A percentile compares a stretch with the other conserved stretches of the same genome.
phyloP scores from a whole-genome alignment of 176 grass and related monocot genomes.

The Echinochloa phyllopogon region DNA sequence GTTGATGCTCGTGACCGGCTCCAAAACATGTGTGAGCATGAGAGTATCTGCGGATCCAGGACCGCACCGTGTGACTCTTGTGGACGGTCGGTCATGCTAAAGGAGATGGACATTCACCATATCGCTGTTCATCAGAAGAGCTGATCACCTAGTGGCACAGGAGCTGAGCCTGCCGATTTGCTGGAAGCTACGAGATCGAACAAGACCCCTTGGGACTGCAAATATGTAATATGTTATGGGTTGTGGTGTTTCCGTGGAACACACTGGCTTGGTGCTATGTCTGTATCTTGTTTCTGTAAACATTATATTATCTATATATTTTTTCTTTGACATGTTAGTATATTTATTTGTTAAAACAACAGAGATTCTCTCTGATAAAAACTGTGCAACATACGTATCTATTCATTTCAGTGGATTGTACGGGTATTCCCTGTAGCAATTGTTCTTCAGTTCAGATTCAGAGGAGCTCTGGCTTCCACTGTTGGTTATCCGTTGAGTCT shows the following conservation, averaged over 20 bases:
- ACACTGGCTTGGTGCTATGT: conserved; percentile 8
- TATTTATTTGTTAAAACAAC: not conserved
- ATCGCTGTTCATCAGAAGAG: conserved; percentile 93
- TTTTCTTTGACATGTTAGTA: not conserved
- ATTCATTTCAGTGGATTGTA: not conserved
- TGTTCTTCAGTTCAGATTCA: not conserved
- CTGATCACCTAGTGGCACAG: conserved; percentile 39
- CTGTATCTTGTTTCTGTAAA: conserved; percentile 18
- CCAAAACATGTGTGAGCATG: conserved; percentile 78
- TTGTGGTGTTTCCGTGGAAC: conserved; percentile 13
- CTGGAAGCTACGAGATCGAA: not conserved
- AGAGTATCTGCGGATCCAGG: conserved; percentile 93
- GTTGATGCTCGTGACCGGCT: conserved; percentile 68
- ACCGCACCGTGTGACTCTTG: conserved; percentile 94
- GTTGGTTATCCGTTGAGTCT: too few relatives aligned
- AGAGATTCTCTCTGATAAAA: not conserved
- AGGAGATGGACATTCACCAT: conserved; percentile 95
- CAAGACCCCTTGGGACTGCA: not conserved
- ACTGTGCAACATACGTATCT: not conserved
- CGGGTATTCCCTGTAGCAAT: not conserved
- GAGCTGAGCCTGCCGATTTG: not conserved
- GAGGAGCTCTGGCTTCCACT: not conserved
- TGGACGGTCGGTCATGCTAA: conserved; percentile 88
- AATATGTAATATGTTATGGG: not conserved
- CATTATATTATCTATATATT: conserved; percentile 1